Evolutionary conservation across 1,284 basidiomycete species (phyloP), one percentile per base, ranked within the genome.

Genomic region (Cryptococcus sp.): DNA sequence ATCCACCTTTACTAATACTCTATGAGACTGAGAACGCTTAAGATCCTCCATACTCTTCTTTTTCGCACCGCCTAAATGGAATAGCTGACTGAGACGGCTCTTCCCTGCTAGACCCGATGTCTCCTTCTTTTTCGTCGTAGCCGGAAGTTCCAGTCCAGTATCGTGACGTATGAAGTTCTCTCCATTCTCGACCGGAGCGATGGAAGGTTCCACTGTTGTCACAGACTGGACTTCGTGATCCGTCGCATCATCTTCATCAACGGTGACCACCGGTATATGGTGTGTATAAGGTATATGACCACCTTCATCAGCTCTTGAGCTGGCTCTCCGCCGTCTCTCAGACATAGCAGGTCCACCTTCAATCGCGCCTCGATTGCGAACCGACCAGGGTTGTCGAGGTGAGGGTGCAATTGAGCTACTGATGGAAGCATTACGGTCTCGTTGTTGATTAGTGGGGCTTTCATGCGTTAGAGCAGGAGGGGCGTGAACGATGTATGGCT

Each of bases 261-360:
- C 36, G 4, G n/a, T 35, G 10, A 36, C 10, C 13, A 36, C 31
- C 5, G 64, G 60, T n/a, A 70, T 44, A 51, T 68, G 64, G 52
- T 72, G 69, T 1, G 71, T 69, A 52, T 70, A 72, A 4, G 69
- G 66, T 10, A 71, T 53, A 61, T 72, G 68, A 13, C 67, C 71
- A 7, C 61, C 63, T 15, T 65, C 62, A 15, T 63, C 63, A 3
- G 49, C 52, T 42, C 44, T 53, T 3, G 59, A 62, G 49, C 51
- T 53, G 3, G 56, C 58, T 38, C 58, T 50, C 33, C 46, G 30
- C 35, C 49, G 41, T 36, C 56, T 33, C 6, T 44, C 37, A 4
- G 51, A 5, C n/a, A n/a, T 10, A 41, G 38, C 23, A 23, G 23
- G 23, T 23, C 23, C 23, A 23, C 23, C 23, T 23, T 23, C 23